Conservation (phyloP, 345 rosid species). For the Populus tremula region DNA sequence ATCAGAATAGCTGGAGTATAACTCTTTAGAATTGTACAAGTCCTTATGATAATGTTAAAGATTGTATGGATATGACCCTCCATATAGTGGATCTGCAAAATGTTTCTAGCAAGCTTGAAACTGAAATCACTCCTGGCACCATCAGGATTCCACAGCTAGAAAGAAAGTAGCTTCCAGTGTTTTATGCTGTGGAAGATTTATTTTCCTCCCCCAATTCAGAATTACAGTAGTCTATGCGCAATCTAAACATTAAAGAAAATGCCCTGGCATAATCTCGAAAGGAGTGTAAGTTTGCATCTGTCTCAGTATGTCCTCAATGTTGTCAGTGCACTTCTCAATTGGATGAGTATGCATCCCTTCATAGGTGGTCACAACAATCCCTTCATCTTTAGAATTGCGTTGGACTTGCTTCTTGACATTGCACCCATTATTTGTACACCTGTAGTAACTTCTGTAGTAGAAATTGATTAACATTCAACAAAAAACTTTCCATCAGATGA, state of each 20-base stretch:
- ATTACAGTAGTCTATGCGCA: background rate
- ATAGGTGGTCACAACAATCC: conserved; percentile 45
- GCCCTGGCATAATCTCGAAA: background rate
- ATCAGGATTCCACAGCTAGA: background rate
- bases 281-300: conserved; percentile 18
- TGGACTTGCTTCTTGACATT: conserved; percentile 54
- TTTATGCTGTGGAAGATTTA: background rate
- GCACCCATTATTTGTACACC: conserved; percentile 44
- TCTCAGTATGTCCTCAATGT: conserved; percentile 33
- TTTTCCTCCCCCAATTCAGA: background rate
- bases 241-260: background rate
- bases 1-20: background rate
- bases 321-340: conserved; percentile 26
- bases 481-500: background rate
- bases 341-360: conserved; percentile 46
- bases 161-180: background rate
- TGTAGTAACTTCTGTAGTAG: conserved; percentile 45
- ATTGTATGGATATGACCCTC: background rate
- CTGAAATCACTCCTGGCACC: background rate
- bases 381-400: conserved; percentile 40
- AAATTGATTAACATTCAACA: background rate
- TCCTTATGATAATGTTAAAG: background rate
- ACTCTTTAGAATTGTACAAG: background rate
- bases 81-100: background rate
- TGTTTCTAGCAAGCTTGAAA: background rate